phyloP scores from a whole-genome alignment of 805 yeast genomes.

The Helenozyma baotianmanensis region DNA sequence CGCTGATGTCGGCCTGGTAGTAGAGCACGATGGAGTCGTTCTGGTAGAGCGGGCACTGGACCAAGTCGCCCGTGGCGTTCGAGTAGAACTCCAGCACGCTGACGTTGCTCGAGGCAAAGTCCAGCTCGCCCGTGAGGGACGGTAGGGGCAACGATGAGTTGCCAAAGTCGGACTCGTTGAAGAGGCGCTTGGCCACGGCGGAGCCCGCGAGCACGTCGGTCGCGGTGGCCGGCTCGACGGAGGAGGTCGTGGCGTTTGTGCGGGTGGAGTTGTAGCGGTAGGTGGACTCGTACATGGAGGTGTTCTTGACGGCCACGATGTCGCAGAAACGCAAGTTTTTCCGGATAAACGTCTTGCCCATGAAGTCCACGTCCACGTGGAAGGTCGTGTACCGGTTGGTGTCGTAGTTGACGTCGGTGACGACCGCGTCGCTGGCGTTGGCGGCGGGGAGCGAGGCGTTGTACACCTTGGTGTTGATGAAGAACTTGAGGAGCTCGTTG shows the following conservation, averaged over 20 bases:
- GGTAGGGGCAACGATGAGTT: no score
- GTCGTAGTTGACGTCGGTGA: conserved; percentile 40
- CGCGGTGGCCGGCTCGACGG: background rate
- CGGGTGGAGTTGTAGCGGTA: conserved; percentile 19
- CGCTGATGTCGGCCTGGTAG: conserved; percentile 37
- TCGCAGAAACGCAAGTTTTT: conserved; percentile 44
- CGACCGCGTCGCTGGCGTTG: conserved; percentile 14
- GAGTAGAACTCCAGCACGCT: conserved; percentile 18
- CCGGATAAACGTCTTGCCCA: conserved; percentile 37
- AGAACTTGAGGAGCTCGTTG: conserved; percentile 26
- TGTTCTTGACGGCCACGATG: conserved; percentile 33
- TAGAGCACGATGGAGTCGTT: conserved; percentile 35
- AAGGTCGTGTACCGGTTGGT: conserved; percentile 48
- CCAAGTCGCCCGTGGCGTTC: conserved; percentile 23
- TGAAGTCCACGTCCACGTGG: conserved; percentile 40
- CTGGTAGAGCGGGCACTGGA: conserved; percentile 33
- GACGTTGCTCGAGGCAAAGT: conserved; percentile 11
- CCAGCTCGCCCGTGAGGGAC: background rate
- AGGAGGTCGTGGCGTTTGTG: background rate
- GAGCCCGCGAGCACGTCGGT: background rate
- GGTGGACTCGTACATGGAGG: conserved; percentile 20
- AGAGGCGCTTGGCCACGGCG: no score
- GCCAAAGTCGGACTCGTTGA: no score
- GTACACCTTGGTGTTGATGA: conserved; percentile 29
- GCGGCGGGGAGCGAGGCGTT: conserved; percentile 2